These are phyloP conservation scores for Plasmodiophora brassicae DNA, from an alignment of 208 protist genomes.

Conservation along the genomic window DNA sequence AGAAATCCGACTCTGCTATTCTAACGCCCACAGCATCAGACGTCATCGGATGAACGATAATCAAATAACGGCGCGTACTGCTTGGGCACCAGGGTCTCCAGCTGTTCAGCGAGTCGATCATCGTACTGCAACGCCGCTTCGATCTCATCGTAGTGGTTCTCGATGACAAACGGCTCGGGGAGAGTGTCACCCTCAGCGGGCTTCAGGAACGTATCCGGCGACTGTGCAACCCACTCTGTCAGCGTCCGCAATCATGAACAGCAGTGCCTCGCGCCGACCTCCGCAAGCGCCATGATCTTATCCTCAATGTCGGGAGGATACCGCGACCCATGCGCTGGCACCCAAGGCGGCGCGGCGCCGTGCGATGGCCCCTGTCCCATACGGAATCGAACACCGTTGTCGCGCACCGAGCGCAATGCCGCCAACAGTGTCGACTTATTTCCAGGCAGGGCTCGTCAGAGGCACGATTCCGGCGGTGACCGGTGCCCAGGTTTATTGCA, in stretches of 20 bases:
- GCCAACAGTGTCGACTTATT: no score
- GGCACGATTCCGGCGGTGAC: no score
- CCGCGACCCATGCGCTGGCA: background rate
- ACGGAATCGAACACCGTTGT: no score
- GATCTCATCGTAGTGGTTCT: conserved; percentile 14
- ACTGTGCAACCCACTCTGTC: background rate
- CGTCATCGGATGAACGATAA: no score
- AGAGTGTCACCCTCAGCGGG: background rate
- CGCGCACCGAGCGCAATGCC: no score
- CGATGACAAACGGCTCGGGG: background rate
- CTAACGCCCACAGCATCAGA: no score
- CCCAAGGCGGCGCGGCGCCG: background rate
- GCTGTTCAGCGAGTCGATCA: background rate
- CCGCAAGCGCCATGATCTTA: background rate
- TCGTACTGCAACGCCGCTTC: background rate
- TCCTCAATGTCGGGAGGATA: background rate
- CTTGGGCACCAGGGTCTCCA: background rate
- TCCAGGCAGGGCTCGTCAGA: no score
- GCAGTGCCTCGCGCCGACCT: background rate
- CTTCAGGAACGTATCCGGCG: background rate
- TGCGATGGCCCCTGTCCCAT: background rate
- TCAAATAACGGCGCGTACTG: no score
- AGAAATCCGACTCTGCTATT: background rate
- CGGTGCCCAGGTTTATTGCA: no score
- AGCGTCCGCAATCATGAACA: background rate